These are phyloP conservation scores for Kregervanrija pseudodelftensis DNA, from an alignment of 805 yeast species.

Conservation along the genomic window DNA sequence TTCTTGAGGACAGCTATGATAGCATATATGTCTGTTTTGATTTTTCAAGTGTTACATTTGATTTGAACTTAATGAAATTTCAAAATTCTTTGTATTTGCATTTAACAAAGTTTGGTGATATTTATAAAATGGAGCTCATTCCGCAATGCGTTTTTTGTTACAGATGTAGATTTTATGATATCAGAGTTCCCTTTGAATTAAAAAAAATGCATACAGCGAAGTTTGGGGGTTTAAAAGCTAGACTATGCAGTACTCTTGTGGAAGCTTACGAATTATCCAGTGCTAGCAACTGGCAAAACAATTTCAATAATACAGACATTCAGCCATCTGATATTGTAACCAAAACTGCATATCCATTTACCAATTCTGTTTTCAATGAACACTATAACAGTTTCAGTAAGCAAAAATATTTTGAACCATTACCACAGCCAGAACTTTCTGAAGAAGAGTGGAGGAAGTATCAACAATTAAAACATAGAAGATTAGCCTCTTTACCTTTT, in stretches of 20 bases:
- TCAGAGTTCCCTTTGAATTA: slow-evolving; percentile 29
- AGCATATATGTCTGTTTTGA: slow-evolving; percentile 13
- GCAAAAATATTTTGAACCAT: too few relatives aligned
- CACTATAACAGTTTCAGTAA: too few relatives aligned
- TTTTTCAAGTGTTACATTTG: background rate
- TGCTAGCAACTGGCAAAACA: background rate
- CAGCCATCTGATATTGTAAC: too few relatives aligned
- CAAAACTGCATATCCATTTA: too few relatives aligned
- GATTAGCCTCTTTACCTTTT: slow-evolving; percentile 18
- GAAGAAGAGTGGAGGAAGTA: slow-evolving; percentile 18
- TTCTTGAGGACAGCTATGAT: slow-evolving; percentile 19
- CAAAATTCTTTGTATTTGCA: slow-evolving; percentile 13
- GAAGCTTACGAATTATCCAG: slow-evolving; percentile 13
- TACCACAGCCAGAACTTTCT: slow-evolving; percentile 4
- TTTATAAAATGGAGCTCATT: slow-evolving; percentile 8
- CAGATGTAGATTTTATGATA: slow-evolving; percentile 28
- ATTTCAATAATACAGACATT: too few relatives aligned
- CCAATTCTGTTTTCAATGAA: too few relatives aligned
- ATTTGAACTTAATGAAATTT: slow-evolving; percentile 5
- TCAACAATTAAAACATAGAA: slow-evolving; percentile 17
- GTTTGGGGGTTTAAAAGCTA: slow-evolving; percentile 9
- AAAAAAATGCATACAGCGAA: slow-evolving; percentile 10
- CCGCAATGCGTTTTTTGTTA: slow-evolving; percentile 10
- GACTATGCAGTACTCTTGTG: slow-evolving; percentile 17
- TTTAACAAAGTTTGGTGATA: slow-evolving; percentile 19